These are phyloP conservation scores for Cyamopsis tetragonoloba DNA, from an alignment of 306 rosid genomes.

Conservation along the genomic window DNA sequence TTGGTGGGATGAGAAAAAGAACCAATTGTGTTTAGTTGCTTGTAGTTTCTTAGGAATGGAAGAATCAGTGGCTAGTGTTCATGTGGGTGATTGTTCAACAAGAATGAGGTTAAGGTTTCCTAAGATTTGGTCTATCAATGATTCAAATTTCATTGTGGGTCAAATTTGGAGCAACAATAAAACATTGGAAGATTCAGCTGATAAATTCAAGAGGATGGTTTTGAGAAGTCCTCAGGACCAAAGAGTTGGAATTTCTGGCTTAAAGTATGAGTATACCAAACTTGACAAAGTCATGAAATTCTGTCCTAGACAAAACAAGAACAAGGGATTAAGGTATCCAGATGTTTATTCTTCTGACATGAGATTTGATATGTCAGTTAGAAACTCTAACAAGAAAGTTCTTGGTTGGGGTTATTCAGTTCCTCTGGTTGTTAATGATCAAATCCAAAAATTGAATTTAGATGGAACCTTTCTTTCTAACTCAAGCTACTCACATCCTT, in stretches of 20 bases:
- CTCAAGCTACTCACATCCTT: background rate
- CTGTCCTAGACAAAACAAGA: slow-evolving; percentile 18
- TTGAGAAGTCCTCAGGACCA: background rate
- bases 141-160: background rate
- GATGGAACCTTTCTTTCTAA: background rate
- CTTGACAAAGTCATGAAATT: slow-evolving; percentile 21
- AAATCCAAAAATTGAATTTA: background rate
- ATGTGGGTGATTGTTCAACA: slow-evolving; percentile 49
- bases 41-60: slow-evolving; percentile 31
- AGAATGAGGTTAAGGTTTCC: slow-evolving; percentile 38
- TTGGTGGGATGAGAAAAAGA: slow-evolving; percentile 41
- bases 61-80: slow-evolving; percentile 30
- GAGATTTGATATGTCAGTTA: slow-evolving; percentile 28
- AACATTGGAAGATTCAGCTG: background rate
- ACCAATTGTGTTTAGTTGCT: slow-evolving; percentile 29
- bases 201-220: slow-evolving; percentile 29
- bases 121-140: slow-evolving; percentile 35
- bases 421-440: slow-evolving; percentile 27
- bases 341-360: slow-evolving; percentile 21
- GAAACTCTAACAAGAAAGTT: background rate
- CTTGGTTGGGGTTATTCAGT: slow-evolving; percentile 17
- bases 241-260: background rate
- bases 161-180: slow-evolving; percentile 18
- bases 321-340: background rate
- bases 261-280: slow-evolving; percentile 38